Percentiles rank a stretch among this genome's conserved stretches.
Evolutionary conservation across 1,284 basidiomycete species (phyloP).

Genomic region (Paramarasmius palmivorus): DNA sequence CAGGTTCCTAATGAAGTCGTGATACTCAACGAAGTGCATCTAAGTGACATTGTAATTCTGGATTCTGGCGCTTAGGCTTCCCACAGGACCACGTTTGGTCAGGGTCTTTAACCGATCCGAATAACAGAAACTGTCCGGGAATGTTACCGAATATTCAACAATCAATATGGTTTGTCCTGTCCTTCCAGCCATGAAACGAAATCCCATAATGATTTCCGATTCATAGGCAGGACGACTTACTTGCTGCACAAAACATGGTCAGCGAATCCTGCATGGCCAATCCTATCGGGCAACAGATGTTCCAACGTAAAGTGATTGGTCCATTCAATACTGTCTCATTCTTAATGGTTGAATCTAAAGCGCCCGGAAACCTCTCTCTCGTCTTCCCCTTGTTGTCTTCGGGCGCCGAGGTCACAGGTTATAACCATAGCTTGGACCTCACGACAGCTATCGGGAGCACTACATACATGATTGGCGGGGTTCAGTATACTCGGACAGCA

Average conservation of each 20-base stretch:
- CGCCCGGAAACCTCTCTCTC: constrained; percentile 16
- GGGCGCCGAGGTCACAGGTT: constrained; percentile 3
- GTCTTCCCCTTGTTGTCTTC: constrained; percentile 1
- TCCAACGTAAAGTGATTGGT: constrained; percentile 8
- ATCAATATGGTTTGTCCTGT: constrained; percentile 10
- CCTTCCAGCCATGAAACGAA: not conserved
- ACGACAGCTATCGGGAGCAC: constrained; percentile 15
- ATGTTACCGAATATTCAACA: constrained; percentile 8
- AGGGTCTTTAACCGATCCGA: constrained; percentile 15
- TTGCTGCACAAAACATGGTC: constrained; percentile 10
- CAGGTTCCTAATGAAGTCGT: not conserved
- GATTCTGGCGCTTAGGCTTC: not conserved
- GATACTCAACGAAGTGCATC: not conserved
- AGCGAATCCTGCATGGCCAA: constrained; percentile 15
- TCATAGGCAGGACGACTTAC: constrained; percentile 14
- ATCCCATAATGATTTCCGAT: not conserved
- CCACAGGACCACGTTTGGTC: constrained; percentile 13
- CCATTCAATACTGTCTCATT: not conserved
- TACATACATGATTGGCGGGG: constrained; percentile 11
- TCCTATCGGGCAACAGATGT: constrained; percentile 15
- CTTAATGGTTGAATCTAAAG: not conserved
- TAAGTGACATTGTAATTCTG: not conserved
- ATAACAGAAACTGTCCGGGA: constrained; percentile 12
- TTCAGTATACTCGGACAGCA: constrained; percentile 15
- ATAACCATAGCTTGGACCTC: constrained; percentile 16